These are phyloP conservation scores for Hymenoscyphus salicellus DNA, from an alignment of 2,329 filamentous ascomycete genomes.

Conservation along the genomic window DNA sequence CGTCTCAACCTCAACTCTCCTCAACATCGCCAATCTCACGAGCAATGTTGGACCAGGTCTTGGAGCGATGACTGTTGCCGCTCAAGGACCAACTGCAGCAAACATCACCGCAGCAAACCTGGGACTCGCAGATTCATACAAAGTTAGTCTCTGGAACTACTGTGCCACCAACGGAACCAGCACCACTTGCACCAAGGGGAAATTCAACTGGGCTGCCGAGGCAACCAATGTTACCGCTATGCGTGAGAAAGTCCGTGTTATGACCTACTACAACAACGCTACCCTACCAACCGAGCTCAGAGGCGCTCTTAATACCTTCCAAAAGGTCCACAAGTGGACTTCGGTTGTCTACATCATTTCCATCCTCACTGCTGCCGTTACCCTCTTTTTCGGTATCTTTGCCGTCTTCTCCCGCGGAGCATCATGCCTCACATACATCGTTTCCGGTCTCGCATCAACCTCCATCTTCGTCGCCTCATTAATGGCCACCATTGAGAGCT, in stretches of 20 bases:
- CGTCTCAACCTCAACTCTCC: slow-evolving; percentile 30
- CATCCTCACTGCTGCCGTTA: slow-evolving; percentile 64
- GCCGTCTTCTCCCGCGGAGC: slow-evolving; percentile 80
- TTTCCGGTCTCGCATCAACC: slow-evolving; percentile 60
- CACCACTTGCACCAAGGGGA: slow-evolving; percentile 65
- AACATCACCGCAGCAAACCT: slow-evolving; percentile 59
- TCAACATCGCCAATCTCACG: slow-evolving; percentile 24
- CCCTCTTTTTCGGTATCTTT: slow-evolving; percentile 76
- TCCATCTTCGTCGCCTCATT: slow-evolving; percentile 61
- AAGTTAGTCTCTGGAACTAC: slow-evolving; percentile 82
- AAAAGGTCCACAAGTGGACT: slow-evolving; percentile 74
- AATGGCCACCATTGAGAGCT: slow-evolving; percentile 72
- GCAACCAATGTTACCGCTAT: slow-evolving; percentile 65
- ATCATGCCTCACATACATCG: slow-evolving; percentile 76
- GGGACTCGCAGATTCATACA: slow-evolving; percentile 68
- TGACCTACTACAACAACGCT: slow-evolving; percentile 49
- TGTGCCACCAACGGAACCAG: slow-evolving; percentile 57
- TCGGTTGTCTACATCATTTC: slow-evolving; percentile 76
- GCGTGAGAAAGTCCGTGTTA: slow-evolving; percentile 47
- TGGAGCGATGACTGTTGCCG: slow-evolving; percentile 24
- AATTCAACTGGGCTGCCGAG: slow-evolving; percentile 75
- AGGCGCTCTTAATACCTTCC: slow-evolving; percentile 69
- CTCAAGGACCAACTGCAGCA: slow-evolving; percentile 17
- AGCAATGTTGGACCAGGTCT: slow-evolving; percentile 1
- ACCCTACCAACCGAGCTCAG: slow-evolving; percentile 60